phyloP scores from a whole-genome alignment of 2,329 filamentous ascomycete species.

The Colletotrichum spaethianum region DNA sequence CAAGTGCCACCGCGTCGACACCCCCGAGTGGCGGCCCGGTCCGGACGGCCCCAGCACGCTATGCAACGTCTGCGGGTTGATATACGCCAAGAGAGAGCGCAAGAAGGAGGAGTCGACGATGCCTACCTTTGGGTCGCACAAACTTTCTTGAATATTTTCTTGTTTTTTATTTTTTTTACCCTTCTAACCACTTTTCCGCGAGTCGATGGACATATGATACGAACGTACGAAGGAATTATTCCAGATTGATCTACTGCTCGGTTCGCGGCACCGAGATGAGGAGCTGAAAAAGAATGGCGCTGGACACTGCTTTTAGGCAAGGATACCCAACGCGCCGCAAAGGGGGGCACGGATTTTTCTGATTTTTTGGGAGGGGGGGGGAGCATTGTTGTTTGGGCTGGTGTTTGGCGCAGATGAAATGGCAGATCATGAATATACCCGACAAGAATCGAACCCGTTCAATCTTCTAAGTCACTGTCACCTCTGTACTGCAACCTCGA shows the following conservation, averaged over 20 bases:
- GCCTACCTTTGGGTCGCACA: slow-evolving; percentile 24
- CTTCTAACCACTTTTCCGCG: not conserved
- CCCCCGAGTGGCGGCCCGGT: slow-evolving; percentile 82
- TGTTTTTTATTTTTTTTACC: not conserved
- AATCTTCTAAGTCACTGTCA: not conserved
- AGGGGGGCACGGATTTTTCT: not conserved
- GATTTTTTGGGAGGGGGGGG: not conserved
- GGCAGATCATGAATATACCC: slow-evolving; percentile 35
- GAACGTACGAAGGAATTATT: not conserved
- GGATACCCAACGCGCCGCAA: not conserved
- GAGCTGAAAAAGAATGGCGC: not conserved
- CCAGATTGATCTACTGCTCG: not conserved
- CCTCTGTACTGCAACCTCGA: not conserved
- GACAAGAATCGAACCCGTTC: slow-evolving; percentile 2
- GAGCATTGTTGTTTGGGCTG: not conserved
- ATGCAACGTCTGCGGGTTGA: slow-evolving; percentile 81
- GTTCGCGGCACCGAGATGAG: not conserved
- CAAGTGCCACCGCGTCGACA: slow-evolving; percentile 78
- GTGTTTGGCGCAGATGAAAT: slow-evolving; percentile 15
- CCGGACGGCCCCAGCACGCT: slow-evolving; percentile 81
- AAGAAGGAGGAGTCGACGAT: slow-evolving; percentile 37
- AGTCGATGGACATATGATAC: not conserved
- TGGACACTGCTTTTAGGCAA: slow-evolving; percentile 17
- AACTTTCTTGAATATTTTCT: not conserved
- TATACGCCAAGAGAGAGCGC: slow-evolving; percentile 47